These are phyloP conservation scores for Dendrobium huoshanense DNA, from an alignment of 106 monocot genomes.

Conservation along the genomic window DNA sequence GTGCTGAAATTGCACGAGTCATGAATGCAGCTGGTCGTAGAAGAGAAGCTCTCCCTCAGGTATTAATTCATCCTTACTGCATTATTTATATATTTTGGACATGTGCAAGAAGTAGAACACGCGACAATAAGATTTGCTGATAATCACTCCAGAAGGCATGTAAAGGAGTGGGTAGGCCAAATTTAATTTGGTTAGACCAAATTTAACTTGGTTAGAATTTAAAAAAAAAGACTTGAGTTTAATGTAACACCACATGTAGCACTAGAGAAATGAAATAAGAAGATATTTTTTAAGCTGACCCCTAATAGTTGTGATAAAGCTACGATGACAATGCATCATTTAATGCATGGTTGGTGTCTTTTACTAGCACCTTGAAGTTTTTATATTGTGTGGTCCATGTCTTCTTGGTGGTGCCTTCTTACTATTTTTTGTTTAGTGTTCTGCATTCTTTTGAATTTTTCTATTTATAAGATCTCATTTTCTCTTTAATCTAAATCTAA, in stretches of 20 bases:
- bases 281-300: neutral
- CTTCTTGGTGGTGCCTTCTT: neutral
- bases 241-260: neutral
- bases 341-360: neutral
- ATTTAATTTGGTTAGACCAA: neutral
- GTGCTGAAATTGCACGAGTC: slow-evolving; percentile 93
- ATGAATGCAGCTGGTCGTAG: slow-evolving; percentile 95
- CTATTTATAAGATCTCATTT: neutral
- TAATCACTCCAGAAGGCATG: neutral
- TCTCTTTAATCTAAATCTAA: neutral
- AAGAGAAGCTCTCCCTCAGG: slow-evolving; percentile 88
- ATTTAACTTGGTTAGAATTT: neutral
- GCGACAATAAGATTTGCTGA: neutral
- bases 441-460: neutral
- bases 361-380: neutral
- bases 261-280: neutral
- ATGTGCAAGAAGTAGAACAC: neutral
- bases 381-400: neutral
- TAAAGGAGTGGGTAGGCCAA: neutral
- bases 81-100: neutral
- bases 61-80: slow-evolving; percentile 13
- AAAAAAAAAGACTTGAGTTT: no score
- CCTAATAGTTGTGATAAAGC: neutral
- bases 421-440: neutral
- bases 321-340: neutral